phyloP scores from a whole-genome alignment of 2,329 filamentous ascomycete species.

The Aureobasidium subglaciale region DNA sequence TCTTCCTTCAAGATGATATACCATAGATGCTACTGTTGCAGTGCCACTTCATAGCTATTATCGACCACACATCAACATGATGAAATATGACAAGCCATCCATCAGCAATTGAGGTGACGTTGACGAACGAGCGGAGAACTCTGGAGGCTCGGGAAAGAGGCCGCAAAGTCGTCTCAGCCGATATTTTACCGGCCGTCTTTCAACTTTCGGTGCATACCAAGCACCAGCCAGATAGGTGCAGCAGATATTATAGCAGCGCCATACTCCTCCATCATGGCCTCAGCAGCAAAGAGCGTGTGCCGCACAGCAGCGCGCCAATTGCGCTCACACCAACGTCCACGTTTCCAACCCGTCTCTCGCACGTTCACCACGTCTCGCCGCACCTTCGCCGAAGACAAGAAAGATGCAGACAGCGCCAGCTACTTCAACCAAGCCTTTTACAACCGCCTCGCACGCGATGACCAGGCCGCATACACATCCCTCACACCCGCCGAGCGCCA shows the following conservation, averaged over 20 bases:
- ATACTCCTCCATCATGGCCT: background rate
- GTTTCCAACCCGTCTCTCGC: background rate
- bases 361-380: background rate
- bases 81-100: too few species aligned
- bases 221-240: background rate
- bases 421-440: constrained; percentile 18
- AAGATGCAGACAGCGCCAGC: constrained; percentile 5
- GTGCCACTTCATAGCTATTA: too few species aligned
- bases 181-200: background rate
- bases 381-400: constrained; percentile 3
- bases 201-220: constrained; percentile 10
- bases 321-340: background rate
- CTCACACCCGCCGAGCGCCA: constrained; percentile 17
- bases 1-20: too few species aligned
- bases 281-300: constrained; percentile 7
- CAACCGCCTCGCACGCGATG: constrained; percentile 17
- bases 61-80: too few species aligned
- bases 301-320: constrained; percentile 9
- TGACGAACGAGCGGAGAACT: background rate
- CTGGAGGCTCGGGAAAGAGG: background rate
- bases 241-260: background rate
- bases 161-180: background rate
- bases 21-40: too few species aligned
- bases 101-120: background rate
- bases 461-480: constrained; percentile 17